phyloP scores from a whole-genome alignment of 371 early-diverging fungal genomes.

The Syncephalastrum sp. region DNA sequence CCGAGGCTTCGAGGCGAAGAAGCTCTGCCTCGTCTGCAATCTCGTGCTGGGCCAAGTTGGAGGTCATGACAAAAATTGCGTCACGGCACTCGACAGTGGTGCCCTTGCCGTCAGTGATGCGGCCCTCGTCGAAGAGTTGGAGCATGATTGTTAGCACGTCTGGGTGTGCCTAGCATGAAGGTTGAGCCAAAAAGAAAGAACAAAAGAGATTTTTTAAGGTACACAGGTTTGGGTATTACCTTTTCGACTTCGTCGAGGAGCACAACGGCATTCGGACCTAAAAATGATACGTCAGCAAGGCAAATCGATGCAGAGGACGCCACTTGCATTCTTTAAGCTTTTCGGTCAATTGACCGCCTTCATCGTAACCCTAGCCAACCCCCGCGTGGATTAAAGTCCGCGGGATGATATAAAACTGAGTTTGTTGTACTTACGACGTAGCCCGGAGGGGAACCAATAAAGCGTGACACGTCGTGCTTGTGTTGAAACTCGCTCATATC shows the following conservation, averaged over 20 bases:
- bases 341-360: conserved; percentile 71
- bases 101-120: conserved; percentile 71
- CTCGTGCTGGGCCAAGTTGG: conserved; percentile 68
- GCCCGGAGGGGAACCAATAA: conserved; percentile 71
- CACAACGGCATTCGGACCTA: conserved; percentile 60
- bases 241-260: conserved; percentile 67
- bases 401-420: too few relatives aligned
- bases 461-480: conserved; percentile 60
- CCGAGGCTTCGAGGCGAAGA: conserved; percentile 52
- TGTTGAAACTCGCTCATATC: conserved; percentile 75
- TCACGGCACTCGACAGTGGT: conserved; percentile 62
- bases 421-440: conserved; percentile 53
- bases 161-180: conserved; percentile 53
- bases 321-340: conserved; percentile 58
- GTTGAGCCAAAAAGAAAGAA: neutral
- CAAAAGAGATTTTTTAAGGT: too few relatives aligned
- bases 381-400: too few relatives aligned
- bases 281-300: neutral
- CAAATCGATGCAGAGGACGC: too few relatives aligned
- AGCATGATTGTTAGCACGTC: conserved; percentile 65
- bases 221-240: conserved; percentile 6
- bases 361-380: conserved; percentile 54
- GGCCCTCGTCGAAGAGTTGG: conserved; percentile 74
- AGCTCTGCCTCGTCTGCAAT: conserved; percentile 61
- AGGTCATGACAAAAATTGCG: conserved; percentile 74